These are phyloP conservation scores for Moesziomyces sp. DNA, from an alignment of 1,284 basidiomycete species.

Conservation along the genomic window DNA sequence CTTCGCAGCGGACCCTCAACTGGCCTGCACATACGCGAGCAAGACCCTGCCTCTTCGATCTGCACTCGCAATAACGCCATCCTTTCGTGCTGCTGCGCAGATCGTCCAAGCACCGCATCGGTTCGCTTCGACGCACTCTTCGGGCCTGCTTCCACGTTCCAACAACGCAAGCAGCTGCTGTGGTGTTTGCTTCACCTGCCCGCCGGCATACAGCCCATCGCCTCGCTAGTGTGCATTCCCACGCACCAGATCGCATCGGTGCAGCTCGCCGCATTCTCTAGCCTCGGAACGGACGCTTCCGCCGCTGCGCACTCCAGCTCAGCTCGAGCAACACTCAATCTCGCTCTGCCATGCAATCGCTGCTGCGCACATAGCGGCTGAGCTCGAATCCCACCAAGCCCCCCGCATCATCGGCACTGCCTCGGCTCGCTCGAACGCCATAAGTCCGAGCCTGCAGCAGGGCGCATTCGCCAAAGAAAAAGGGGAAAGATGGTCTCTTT, in stretches of 20 bases:
- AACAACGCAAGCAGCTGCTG: constrained; percentile 1
- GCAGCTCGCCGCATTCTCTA: constrained; percentile 1
- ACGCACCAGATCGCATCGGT: constrained; percentile 6
- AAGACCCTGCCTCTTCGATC: constrained; percentile 5
- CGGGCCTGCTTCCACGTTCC: neutral
- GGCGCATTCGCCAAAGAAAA: neutral
- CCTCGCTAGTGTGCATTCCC: constrained; percentile 6
- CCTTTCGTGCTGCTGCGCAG: constrained; percentile 26
- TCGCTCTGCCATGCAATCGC: constrained; percentile 20
- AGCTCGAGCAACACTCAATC: neutral
- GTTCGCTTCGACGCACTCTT: neutral
- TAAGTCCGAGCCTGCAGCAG: neutral
- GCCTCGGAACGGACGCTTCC: constrained; percentile 17
- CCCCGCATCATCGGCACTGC: neutral
- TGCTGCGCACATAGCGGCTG: constrained; percentile 12
- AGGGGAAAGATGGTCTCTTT: constrained; percentile 10
- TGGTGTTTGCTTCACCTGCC: constrained; percentile 9
- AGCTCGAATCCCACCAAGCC: constrained; percentile 13
- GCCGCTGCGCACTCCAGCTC: constrained; percentile 5
- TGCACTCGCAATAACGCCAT: constrained; percentile 41
- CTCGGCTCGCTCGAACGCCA: too few relatives aligned
- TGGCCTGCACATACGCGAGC: constrained; percentile 10
- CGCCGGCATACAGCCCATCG: constrained; percentile 5
- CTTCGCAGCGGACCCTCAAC: constrained; percentile 15
- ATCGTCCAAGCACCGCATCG: constrained; percentile 8